Evolutionary conservation across 2,329 filamentous ascomycete genomes (phyloP).

Genomic region (Dothistroma pini): DNA sequence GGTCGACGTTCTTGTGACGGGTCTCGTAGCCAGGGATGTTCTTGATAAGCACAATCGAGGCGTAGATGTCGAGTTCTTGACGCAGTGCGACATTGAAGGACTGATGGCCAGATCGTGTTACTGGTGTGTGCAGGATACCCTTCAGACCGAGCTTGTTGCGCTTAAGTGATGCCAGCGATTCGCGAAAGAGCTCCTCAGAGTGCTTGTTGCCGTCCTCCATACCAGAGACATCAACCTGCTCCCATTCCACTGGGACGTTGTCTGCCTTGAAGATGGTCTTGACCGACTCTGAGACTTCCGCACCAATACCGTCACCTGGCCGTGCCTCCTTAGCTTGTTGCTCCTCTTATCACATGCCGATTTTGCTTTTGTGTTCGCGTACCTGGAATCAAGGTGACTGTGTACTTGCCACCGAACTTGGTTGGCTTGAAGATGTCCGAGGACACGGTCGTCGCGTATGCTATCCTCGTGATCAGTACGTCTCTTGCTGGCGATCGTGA

Average conservation of each 20-base stretch:
- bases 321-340: conserved; percentile 13
- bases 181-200: conserved; percentile 91
- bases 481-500: conserved; percentile 15
- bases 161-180: conserved; percentile 91
- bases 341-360: conserved; percentile 22
- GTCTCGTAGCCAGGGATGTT: conserved; percentile 99
- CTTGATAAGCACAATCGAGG: conserved; percentile 96
- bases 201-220: conserved; percentile 80
- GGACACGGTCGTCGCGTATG: conserved; percentile 78
- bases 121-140: conserved; percentile 96
- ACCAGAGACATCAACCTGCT: conserved; percentile 94
- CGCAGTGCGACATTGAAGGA: conserved; percentile 99
- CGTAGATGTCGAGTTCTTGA: conserved; percentile 99
- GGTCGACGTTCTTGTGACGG: conserved; percentile 93
- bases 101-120: conserved; percentile 94
- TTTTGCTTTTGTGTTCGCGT: conserved; percentile 35
- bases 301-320: conserved; percentile 86
- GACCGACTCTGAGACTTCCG: conserved; percentile 95
- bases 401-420: conserved; percentile 99
- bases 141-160: conserved; percentile 99
- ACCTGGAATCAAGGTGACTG: conserved; percentile 95
- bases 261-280: conserved; percentile 99
- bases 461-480: conserved; percentile 35
- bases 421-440: conserved; percentile 98
- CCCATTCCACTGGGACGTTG: conserved; percentile 98